A percentile compares a stretch with the other conserved stretches of the same genome.
phyloP scores from a whole-genome alignment of 1,139 yeast species.

The Dujonia santamariae region DNA sequence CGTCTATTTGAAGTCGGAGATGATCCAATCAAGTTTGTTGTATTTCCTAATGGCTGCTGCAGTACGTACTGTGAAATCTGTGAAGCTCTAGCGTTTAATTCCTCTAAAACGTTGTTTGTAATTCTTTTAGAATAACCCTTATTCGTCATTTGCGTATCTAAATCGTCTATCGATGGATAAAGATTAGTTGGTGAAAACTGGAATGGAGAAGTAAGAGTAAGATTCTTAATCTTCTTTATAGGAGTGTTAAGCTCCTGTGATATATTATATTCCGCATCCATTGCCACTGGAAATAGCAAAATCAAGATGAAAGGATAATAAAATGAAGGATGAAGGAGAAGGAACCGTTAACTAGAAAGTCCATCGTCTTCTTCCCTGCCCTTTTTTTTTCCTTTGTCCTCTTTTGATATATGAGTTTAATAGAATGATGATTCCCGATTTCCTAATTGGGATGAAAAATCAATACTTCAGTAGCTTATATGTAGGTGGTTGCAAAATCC shows the following conservation, averaged over 20 bases:
- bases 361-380: too few species aligned
- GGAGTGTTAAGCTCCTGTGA: conserved; percentile 32
- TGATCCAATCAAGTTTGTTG: conserved; percentile 7
- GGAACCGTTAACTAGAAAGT: too few species aligned
- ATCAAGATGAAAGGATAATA: too few species aligned
- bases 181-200: conserved; percentile 12
- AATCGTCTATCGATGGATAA: conserved; percentile 7
- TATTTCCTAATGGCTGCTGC: conserved; percentile 11
- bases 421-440: too few species aligned
- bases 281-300: neutral
- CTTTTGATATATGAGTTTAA: too few species aligned
- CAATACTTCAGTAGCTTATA: too few species aligned
- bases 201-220: conserved; percentile 33
- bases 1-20: conserved; percentile 14
- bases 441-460: too few species aligned
- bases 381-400: too few species aligned
- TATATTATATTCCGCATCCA: conserved; percentile 6
- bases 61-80: conserved; percentile 23
- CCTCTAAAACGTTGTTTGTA: conserved; percentile 40
- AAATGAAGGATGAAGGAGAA: too few species aligned
- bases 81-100: conserved; percentile 34
- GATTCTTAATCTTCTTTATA: conserved; percentile 34
- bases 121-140: conserved; percentile 42
- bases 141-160: conserved; percentile 26
- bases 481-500: too few species aligned